Conservation (phyloP, 2,329 filamentous ascomycete genomes). For the Colletotrichum euphorbiae region DNA sequence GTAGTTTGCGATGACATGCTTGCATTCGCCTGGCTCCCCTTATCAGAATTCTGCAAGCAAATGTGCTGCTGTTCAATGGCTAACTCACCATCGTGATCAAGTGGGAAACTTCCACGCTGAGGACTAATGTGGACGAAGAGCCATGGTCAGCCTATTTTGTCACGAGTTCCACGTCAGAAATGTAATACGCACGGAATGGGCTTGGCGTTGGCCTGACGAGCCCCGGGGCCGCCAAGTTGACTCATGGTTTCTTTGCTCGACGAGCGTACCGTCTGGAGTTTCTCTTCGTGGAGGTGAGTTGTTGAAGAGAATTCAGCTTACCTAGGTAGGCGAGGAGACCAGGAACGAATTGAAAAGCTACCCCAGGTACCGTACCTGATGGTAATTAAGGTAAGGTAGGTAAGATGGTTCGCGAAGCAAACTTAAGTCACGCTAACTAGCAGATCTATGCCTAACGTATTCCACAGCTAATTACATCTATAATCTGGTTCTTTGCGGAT, state of each 20-base stretch:
- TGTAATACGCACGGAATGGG: conserved; percentile 72
- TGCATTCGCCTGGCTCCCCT: conserved; percentile 81
- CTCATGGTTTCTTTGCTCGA: conserved; percentile 57
- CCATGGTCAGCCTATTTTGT: not conserved
- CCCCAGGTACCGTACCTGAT: no score
- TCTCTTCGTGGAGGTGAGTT: not conserved
- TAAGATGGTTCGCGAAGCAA: no score
- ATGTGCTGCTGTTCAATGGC: not conserved
- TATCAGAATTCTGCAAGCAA: conserved; percentile 13
- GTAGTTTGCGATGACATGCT: conserved; percentile 86
- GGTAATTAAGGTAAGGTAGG: no score
- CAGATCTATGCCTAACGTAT: no score
- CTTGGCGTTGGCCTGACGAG: conserved; percentile 71
- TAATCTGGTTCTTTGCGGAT: no score
- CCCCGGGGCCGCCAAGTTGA: conserved; percentile 78
- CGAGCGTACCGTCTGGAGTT: not conserved
- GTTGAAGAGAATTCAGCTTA: not conserved
- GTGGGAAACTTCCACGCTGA: conserved; percentile 93
- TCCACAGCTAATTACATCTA: no score
- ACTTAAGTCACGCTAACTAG: no score
- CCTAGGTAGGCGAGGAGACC: no score
- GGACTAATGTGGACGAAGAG: conserved; percentile 65
- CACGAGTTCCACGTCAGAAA: not conserved
- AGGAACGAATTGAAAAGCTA: no score
- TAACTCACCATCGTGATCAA: conserved; percentile 84